phyloP scores from a whole-genome alignment of 805 yeast species.

The Cyberlindnera galapagoensis region DNA sequence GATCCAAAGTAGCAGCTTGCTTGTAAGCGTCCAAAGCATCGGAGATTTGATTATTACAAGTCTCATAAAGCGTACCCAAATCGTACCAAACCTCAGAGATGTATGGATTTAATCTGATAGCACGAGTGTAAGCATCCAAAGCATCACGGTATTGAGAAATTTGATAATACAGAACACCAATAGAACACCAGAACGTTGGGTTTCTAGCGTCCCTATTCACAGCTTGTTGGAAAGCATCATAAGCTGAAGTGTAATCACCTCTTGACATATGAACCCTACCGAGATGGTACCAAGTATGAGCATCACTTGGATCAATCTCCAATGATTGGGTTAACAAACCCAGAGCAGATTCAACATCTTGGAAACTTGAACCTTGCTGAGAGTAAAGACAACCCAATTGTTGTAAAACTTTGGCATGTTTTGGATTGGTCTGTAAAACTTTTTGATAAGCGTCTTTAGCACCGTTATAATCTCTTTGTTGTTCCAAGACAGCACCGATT shows the following conservation, averaged over 20 bases:
- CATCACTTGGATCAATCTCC: slow-evolving; percentile 85
- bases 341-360: slow-evolving; percentile 79
- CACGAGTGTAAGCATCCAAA: slow-evolving; percentile 93
- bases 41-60: slow-evolving; percentile 90
- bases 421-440: slow-evolving; percentile 82
- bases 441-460: slow-evolving; percentile 95
- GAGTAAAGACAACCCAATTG: slow-evolving; percentile 94
- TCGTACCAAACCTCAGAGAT: slow-evolving; percentile 98
- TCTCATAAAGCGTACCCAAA: slow-evolving; percentile 92
- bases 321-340: slow-evolving; percentile 78
- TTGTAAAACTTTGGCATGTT: slow-evolving; percentile 93
- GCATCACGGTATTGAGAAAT: slow-evolving; percentile 96
- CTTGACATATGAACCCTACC: slow-evolving; percentile 97
- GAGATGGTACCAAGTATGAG: slow-evolving; percentile 94
- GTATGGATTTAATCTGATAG: slow-evolving; percentile 92
- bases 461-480: slow-evolving; percentile 82
- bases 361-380: slow-evolving; percentile 57
- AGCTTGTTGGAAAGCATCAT: slow-evolving; percentile 97
- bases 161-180: slow-evolving; percentile 94
- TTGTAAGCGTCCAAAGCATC: slow-evolving; percentile 97
- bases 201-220: slow-evolving; percentile 94
- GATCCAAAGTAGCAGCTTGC: slow-evolving; percentile 93
- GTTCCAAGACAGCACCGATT: slow-evolving; percentile 92
- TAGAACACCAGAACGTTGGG: slow-evolving; percentile 96
- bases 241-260: slow-evolving; percentile 91